Base-by-base conservation (phyloP, 2,329 filamentous ascomycete genomes). In the Periconia sp. region DNA sequence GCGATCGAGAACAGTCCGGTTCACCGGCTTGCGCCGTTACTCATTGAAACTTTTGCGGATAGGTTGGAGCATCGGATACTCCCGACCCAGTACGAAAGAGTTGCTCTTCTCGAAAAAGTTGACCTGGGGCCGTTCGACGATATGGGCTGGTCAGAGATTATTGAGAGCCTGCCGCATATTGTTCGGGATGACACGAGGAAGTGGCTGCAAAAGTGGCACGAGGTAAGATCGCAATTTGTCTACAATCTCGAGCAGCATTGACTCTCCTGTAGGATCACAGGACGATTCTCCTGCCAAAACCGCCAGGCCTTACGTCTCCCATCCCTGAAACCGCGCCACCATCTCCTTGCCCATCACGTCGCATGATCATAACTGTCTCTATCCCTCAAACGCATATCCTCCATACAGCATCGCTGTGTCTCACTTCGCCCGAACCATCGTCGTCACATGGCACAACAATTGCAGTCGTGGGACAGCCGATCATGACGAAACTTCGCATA, bases 341-440 rank as follows among this genome's bases (percentile, higher is more conserved):
- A 22, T 66, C 60, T 3, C 58, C 28, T 61, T 68, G 65, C 16
- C 73, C 79, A 15, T 76, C 69, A 48, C 79, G 80, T 15, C 85
- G 84, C 10, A 92, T 99, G 56, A 77, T 87, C 21, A 95, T 99
- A 39, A 89, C 92, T 0, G 92, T 99, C 11, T 90, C 96, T 45
- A 84, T 99, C 1, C 92, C 92, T 0, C 85, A 87, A 1, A 78
- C 96, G 2, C 83, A 89, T 34, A 82, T 96, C 15, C 82, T 97
- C 0, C 88, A 95, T 68, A 95, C 88, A 0, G 86, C 87, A 3
- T 83, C 87, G 38, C 78, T 92, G 19, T 74, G 75, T 19, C 69
- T 89, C 56, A 59, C 68, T 62, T 68, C 63, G 30, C 52, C 70
- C 45, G 54, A 66, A 37, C 56, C 57, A 1, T 24, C 40, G 2